Evolutionary conservation across 2,329 filamentous ascomycete genomes (phyloP), one percentile per base, ranked within the genome.

Genomic region (Penicillium aurantiogriseum): DNA sequence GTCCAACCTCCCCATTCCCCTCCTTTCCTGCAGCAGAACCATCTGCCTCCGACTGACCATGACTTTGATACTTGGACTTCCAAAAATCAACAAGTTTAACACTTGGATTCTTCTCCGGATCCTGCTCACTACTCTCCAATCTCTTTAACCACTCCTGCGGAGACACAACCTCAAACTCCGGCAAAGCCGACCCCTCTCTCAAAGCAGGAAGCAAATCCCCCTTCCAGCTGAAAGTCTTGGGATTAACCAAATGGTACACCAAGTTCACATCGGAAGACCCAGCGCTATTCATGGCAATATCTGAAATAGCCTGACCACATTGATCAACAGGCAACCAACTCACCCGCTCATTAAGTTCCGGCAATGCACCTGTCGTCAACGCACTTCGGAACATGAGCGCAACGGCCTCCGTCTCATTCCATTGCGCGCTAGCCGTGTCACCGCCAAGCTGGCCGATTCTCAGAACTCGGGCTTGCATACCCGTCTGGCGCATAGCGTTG

Each of bases 11-110:
- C 38, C 48, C 15, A 42, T 21, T 21, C 19, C 29, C 11, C 3
- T 25, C 11, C 38, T 25, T 5, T 11, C 38, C 17, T 48, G 46
- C 21, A 13, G 0, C 31, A 15, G 13, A 7, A 4, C 4, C 17
- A 35, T 10, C 21, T 4, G n/a, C 3, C 27, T 15, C 19, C 11
- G 10, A 2, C 23, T 43, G 42, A 6, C 5, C 2, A 9, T 23
- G 19, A 11, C 21, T 29, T 3, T 36, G 77, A 57, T 84, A 85
- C 61, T 83, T 84, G 0, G 72, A 72, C 9, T 71, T 66, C 61
- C 83, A 84, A 69, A 81, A 85, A 46, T 83, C 81, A 2, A 83
- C 56, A 0, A 84, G 71, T 67, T 83, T 83, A 61, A 83, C 75
- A 1, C 80, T 77, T 2, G 82, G 81, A 59, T 84, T 85, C 29